phyloP scores from a whole-genome alignment of 768 basidiomycete genomes.

The Cystobasidium onofrii region DNA sequence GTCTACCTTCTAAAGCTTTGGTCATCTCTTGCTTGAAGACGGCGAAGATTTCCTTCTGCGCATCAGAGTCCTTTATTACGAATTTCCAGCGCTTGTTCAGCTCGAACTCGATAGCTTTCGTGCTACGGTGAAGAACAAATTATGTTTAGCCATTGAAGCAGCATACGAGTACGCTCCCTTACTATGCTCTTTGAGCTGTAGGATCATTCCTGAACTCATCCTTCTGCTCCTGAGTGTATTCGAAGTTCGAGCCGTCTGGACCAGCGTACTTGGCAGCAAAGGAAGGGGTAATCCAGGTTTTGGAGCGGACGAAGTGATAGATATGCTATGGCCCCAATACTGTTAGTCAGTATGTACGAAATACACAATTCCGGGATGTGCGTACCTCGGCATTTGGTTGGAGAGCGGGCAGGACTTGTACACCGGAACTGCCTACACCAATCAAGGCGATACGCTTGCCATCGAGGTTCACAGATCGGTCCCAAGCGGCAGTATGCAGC shows the following conservation, averaged over 20 bases:
- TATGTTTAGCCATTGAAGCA: not conserved
- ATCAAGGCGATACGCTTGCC: slow-evolving; percentile 40
- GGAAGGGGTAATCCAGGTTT: slow-evolving; percentile 38
- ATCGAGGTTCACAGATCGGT: slow-evolving; percentile 40
- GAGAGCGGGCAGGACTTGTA: slow-evolving; percentile 38
- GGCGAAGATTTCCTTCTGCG: slow-evolving; percentile 28
- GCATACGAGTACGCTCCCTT: not conserved
- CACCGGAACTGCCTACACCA: slow-evolving; percentile 37
- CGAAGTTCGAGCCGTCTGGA: slow-evolving; percentile 35
- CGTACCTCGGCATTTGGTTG: slow-evolving; percentile 29
- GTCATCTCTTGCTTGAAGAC: slow-evolving; percentile 23
- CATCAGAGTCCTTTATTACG: slow-evolving; percentile 22
- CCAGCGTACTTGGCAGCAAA: slow-evolving; percentile 38
- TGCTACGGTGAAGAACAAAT: not conserved
- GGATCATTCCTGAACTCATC: slow-evolving; percentile 32
- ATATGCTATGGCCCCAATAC: not conserved
- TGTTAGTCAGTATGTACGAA: no score
- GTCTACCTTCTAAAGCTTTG: slow-evolving; percentile 1
- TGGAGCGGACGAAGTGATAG: slow-evolving; percentile 33
- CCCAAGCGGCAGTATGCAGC: slow-evolving; percentile 58
- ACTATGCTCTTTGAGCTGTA: slow-evolving; percentile 1
- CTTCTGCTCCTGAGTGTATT: slow-evolving; percentile 35
- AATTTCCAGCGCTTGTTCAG: slow-evolving; percentile 31
- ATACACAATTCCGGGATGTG: not conserved
- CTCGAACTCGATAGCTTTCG: slow-evolving; percentile 22